Evolutionary conservation across 2,329 filamentous ascomycete genomes (phyloP).

Genomic region (Trichoderma afroharzianum): DNA sequence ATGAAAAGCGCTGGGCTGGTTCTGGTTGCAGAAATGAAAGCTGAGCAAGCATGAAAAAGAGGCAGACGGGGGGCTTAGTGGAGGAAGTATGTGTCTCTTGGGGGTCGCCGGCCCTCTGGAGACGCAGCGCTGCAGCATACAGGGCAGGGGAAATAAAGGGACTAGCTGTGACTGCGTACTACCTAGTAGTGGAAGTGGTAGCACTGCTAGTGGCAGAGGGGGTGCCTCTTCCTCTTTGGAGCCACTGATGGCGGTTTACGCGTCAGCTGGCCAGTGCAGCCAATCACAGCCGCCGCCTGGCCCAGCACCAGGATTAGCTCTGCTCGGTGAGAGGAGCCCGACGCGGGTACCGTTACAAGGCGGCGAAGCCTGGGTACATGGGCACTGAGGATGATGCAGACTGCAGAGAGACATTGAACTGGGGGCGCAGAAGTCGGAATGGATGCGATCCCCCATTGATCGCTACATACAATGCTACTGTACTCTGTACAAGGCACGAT

Average conservation of each 20-base stretch:
- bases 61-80: constrained; percentile 13
- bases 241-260: constrained; percentile 34
- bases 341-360: constrained; percentile 30
- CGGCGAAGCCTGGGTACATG: constrained; percentile 15
- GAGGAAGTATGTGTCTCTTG: constrained; percentile 13
- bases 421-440: neutral
- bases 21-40: neutral
- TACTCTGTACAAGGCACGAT: neutral
- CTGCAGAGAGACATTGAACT: neutral
- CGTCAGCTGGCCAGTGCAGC: constrained; percentile 33
- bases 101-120: neutral
- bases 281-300: constrained; percentile 27
- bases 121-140: constrained; percentile 2
- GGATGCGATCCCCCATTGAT: neutral
- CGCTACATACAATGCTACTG: neutral
- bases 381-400: neutral
- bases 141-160: constrained; percentile 30
- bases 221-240: constrained; percentile 21
- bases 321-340: constrained; percentile 18
- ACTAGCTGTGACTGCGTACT: neutral
- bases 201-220: constrained; percentile 1
- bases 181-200: neutral
- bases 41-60: neutral
- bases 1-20: neutral
- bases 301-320: constrained; percentile 23